Evolutionary conservation across 2,329 filamentous ascomycete species (phyloP).

Genomic region (Neopestalotiopsis rosae): DNA sequence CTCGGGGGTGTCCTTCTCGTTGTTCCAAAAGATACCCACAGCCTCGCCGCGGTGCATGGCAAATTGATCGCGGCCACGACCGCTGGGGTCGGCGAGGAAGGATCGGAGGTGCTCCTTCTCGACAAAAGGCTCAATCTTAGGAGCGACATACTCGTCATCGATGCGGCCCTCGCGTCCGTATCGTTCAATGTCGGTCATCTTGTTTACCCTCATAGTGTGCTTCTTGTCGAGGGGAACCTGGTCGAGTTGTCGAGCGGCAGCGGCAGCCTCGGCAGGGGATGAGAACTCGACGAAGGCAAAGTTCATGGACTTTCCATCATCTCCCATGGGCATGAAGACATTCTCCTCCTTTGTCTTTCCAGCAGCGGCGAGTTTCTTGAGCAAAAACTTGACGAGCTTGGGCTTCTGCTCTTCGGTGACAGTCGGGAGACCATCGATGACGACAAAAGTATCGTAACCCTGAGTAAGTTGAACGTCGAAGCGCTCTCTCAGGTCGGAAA

Average conservation of each 20-base stretch:
- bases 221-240: constrained; percentile 91
- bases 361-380: constrained; percentile 88
- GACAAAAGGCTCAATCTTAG: constrained; percentile 81
- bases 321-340: constrained; percentile 92
- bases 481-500: constrained; percentile 91
- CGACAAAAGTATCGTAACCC: constrained; percentile 94
- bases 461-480: constrained; percentile 96
- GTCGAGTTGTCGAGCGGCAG: constrained; percentile 88
- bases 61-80: constrained; percentile 90
- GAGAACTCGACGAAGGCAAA: constrained; percentile 98
- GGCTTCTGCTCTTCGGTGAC: constrained; percentile 90
- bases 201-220: constrained; percentile 95
- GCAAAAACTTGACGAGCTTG: constrained; percentile 94
- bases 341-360: constrained; percentile 86
- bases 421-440: constrained; percentile 90
- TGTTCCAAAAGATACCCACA: constrained; percentile 98
- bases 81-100: constrained; percentile 82
- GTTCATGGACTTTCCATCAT: constrained; percentile 83
- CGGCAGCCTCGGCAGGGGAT: constrained; percentile 85
- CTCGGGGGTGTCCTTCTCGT: constrained; percentile 90
- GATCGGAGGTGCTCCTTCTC: constrained; percentile 95
- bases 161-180: constrained; percentile 93
- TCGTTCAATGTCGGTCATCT: constrained; percentile 96
- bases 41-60: constrained; percentile 91
- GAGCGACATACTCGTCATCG: constrained; percentile 86